Percentiles rank a stretch among this genome's conserved stretches.
phyloP scores from a whole-genome alignment of 495 filamentous ascomycete species.

The Aspergillus saccharolyticus region DNA sequence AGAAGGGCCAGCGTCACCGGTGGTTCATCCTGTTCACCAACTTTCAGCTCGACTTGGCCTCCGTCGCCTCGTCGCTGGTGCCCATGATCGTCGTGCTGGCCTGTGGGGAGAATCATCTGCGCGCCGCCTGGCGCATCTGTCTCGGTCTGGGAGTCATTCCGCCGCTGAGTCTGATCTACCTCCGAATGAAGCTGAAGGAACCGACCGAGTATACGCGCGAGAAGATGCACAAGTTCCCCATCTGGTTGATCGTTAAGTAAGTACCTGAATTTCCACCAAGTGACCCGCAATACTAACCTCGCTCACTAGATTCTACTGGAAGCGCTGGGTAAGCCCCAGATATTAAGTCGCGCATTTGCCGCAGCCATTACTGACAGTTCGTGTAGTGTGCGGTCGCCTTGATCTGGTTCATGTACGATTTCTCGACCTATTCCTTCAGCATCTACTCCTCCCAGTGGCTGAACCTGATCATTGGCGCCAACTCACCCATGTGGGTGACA shows the following conservation, averaged over 20 bases:
- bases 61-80: slow-evolving; percentile 69
- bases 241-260: slow-evolving; percentile 47
- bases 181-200: slow-evolving; percentile 73
- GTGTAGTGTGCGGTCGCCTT: slow-evolving; percentile 61
- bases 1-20: slow-evolving; percentile 70
- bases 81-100: slow-evolving; percentile 68
- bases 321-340: slow-evolving; percentile 31
- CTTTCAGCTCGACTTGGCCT: slow-evolving; percentile 77
- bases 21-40: slow-evolving; percentile 97
- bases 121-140: slow-evolving; percentile 69
- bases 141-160: slow-evolving; percentile 78
- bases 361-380: slow-evolving; percentile 47
- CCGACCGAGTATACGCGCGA: slow-evolving; percentile 72
- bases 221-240: slow-evolving; percentile 49
- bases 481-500: slow-evolving; percentile 59
- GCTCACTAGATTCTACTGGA: slow-evolving; percentile 46
- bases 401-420: slow-evolving; percentile 95
- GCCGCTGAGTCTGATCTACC: slow-evolving; percentile 65
- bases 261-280: neutral
- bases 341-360: neutral
- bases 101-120: slow-evolving; percentile 60
- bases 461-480: slow-evolving; percentile 52
- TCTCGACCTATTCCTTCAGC: slow-evolving; percentile 71
- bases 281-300: neutral
- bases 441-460: slow-evolving; percentile 74